Evolutionary conservation across 2,329 filamentous ascomycete genomes (phyloP), one percentile per base, ranked within the genome.

Genomic region (Aschersonia sp.): DNA sequence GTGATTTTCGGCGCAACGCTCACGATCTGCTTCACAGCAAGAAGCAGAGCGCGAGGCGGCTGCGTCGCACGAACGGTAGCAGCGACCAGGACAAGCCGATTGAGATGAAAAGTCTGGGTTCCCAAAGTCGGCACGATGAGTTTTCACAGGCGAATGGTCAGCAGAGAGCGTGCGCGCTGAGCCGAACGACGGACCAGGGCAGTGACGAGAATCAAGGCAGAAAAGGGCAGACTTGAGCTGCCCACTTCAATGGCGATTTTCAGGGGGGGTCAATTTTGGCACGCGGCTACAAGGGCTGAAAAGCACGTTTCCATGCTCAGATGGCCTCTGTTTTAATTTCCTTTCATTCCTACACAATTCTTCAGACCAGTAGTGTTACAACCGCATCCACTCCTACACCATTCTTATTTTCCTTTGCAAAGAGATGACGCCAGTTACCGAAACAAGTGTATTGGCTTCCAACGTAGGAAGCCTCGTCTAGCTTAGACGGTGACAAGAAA

Each of bases 111-210:
- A 52, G 48, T 6, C 40, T 62, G 9, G 54, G 54, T n/a, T 48
- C 35, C 8, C 35, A 37, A 12, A 37, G 35, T 37, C 51, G 40
- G 47, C 50, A n/a, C 47, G 41, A 48, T 2, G 47, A 48, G 6
- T 50, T 48, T 10, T 47, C 52, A 10, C 52, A 51, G 30, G 50
- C 48, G 29, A 45, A 41, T 12, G 54, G 48, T 49, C 32, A 62
- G 66, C 47, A 61, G 60, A 43, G 62, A 64, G 30, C 63, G 62
- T 50, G 58, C 64, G 46, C 61, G 7, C 10, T 63, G 55, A 62
- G 63, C 14, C 66, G 65, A 54, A 59, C 59, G 10, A 14, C 67
- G 31, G 54, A 55, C 32, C 63, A 68, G 48, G 63, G 65, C 47
- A 56, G 50, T 46, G 39, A 50, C 9, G 49, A 45, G 14, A 48